These are phyloP conservation scores for Plantago coronopus DNA, from an alignment of 305 asterid species.

Conservation along the genomic window DNA sequence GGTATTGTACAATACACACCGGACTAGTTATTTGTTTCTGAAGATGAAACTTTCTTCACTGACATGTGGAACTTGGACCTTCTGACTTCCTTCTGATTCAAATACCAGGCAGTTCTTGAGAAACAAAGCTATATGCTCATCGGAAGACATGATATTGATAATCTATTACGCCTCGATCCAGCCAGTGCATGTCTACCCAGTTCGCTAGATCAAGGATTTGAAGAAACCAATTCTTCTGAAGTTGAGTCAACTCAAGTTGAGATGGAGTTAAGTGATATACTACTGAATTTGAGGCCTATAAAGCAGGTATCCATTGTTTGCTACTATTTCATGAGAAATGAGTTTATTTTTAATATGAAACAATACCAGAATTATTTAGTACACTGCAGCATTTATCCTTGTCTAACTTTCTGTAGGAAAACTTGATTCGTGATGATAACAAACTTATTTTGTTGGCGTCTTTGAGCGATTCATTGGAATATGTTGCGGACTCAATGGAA, in stretches of 20 bases:
- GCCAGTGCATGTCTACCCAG: conserved; percentile 76
- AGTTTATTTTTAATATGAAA: background rate
- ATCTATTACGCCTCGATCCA: conserved; percentile 83
- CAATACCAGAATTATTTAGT: background rate
- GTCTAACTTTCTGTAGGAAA: conserved; percentile 59
- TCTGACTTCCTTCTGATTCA: conserved; percentile 23
- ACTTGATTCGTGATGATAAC: conserved; percentile 94
- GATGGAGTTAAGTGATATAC: conserved; percentile 62
- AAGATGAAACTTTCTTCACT: background rate
- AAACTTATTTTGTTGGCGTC: conserved; percentile 92
- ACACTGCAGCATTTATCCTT: conserved; percentile 13
- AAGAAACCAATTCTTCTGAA: conserved; percentile 46
- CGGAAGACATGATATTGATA: conserved; percentile 94
- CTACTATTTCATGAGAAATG: conserved; percentile 8
- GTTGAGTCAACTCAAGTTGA: conserved; percentile 61
- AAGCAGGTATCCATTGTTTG: conserved; percentile 64
- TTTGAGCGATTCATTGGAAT: conserved; percentile 94
- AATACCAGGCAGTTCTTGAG: conserved; percentile 97
- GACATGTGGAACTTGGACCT: background rate
- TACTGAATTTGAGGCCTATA: conserved; percentile 83
- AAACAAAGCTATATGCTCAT: conserved; percentile 99
- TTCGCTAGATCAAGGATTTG: conserved; percentile 46
- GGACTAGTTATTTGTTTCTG: too few relatives aligned
- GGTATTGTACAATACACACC: too few relatives aligned
- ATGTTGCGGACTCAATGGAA: conserved; percentile 93